Percentiles rank a stretch among this genome's conserved stretches.
phyloP scores from a whole-genome alignment of 2,329 filamentous ascomycete genomes.

The Biscogniauxia mediterranea region DNA sequence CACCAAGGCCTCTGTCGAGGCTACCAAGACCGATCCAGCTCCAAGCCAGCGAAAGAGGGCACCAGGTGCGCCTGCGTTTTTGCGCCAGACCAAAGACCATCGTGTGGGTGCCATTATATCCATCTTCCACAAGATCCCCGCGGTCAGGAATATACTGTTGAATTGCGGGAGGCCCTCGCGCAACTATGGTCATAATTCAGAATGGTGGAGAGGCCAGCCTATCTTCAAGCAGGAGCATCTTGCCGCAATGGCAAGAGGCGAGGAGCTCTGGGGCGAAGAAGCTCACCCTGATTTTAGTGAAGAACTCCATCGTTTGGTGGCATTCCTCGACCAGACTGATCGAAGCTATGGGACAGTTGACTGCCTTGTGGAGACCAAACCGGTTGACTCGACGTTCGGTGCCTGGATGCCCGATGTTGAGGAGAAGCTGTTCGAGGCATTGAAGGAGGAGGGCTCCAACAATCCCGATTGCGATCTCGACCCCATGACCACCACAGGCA shows the following conservation, averaged over 20 bases:
- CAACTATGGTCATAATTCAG: constrained; percentile 53
- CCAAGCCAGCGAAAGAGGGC: constrained; percentile 46
- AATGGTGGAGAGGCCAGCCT: constrained; percentile 61
- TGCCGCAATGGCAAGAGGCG: constrained; percentile 32
- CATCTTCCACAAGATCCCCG: constrained; percentile 59
- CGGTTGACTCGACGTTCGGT: constrained; percentile 30
- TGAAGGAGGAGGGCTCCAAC: constrained; percentile 15
- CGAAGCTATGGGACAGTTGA: constrained; percentile 58
- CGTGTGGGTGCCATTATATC: constrained; percentile 55
- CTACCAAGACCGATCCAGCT: constrained; percentile 36
- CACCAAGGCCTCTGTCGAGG: constrained; percentile 28
- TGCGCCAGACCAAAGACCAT: constrained; percentile 40
- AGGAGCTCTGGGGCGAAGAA: constrained; percentile 33
- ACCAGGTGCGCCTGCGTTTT: constrained; percentile 48
- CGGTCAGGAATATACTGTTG: constrained; percentile 55
- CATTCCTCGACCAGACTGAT: constrained; percentile 60
- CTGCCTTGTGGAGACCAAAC: constrained; percentile 39
- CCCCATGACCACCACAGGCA: constrained; percentile 24
- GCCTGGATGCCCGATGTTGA: constrained; percentile 46
- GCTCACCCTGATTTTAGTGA: constrained; percentile 42
- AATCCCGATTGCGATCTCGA: constrained; percentile 22
- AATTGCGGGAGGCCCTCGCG: constrained; percentile 38
- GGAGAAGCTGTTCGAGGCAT: constrained; percentile 37
- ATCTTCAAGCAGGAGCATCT: constrained; percentile 44
- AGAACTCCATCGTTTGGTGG: constrained; percentile 61